Conservation (phyloP, 805 yeast species). For the Candida khao-thaluensis region DNA sequence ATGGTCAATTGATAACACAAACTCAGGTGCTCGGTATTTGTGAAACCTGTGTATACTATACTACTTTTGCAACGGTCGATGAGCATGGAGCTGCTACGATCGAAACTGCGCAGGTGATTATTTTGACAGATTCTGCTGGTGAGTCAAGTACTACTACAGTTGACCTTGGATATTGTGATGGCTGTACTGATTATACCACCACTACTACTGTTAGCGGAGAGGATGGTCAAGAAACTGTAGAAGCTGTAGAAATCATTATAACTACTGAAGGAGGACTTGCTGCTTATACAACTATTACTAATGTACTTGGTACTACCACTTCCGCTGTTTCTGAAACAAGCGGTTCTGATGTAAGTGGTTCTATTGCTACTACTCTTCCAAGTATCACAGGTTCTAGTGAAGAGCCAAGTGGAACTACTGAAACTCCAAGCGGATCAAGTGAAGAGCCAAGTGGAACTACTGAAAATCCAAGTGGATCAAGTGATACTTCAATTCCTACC, state of each 20-base stretch:
- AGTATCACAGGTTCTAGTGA: too few relatives aligned
- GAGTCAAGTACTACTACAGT: conserved; percentile 13
- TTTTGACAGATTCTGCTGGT: conserved; percentile 15
- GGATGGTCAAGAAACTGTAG: background rate
- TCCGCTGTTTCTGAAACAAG: background rate
- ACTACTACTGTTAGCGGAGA: conserved; percentile 15
- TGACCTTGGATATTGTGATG: conserved; percentile 10
- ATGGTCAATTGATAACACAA: conserved; percentile 12
- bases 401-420: too few relatives aligned
- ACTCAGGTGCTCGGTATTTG: conserved; percentile 11
- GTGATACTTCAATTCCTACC: too few relatives aligned
- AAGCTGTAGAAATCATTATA: conserved; percentile 9
- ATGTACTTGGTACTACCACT: background rate
- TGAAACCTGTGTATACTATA: conserved; percentile 10
- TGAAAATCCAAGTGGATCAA: too few relatives aligned
- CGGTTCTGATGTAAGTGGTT: too few relatives aligned
- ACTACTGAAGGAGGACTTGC: conserved; percentile 12
- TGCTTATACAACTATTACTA: background rate
- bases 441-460: too few relatives aligned
- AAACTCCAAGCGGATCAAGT: too few relatives aligned
- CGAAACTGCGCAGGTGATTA: conserved; percentile 14
- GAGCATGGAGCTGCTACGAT: conserved; percentile 13
- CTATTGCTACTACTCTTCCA: too few relatives aligned
- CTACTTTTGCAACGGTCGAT: conserved; percentile 12
- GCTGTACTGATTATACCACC: conserved; percentile 12